Base-by-base conservation (phyloP, 306 rosid species). In the Acacia acuminata region DNA sequence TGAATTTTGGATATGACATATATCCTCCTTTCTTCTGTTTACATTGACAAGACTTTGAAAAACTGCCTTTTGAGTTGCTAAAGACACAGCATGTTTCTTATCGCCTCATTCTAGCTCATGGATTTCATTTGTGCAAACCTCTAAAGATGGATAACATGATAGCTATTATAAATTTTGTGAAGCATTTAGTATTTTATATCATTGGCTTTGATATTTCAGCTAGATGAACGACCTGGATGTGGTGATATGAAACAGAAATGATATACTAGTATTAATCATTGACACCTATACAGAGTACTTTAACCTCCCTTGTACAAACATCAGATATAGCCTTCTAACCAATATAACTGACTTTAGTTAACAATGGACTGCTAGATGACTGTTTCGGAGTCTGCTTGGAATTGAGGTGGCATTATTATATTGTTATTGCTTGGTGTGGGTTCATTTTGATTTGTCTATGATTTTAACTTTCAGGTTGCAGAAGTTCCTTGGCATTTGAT, bases 401-500 rank as follows among this genome's bases (percentile, higher is more conserved):
- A 56, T 78, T 67, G 30, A n/a, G 20, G 75, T 24, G 43, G 36
- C 44, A 5, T 51, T 58, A 4, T 63, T 34, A 27, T 78, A 24
- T 69, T 67, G 61, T 75, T 51, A 42, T 11, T 20, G 19, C 53
- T 36, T 45, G 64, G 61, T 61, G 50, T 44, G 11, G 25, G 24
- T 20, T 63, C 32, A 5, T 63, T 14, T 30, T 76, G 71, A 45
- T 81, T 86, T 64, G 36, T 80, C 61, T 79, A 36, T 82, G 68
- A 76, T 72, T 84, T 82, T 68, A 11, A 43, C 84, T 88, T 81
- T 86, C 96, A 96, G 98, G 94, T 87, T 82, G 93, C 96, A 53
- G 87, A 92, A 91, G 91, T 94, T 81, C 97, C 98, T 4, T 94
- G 99, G 97, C 97, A 96, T 92, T 89, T 96, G 85, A 89, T 96